A percentile compares a stretch with the other conserved stretches of the same genome.
Evolutionary conservation across 1,284 basidiomycete genomes (phyloP).

Genomic region (Pyrrhoderma noxium): DNA sequence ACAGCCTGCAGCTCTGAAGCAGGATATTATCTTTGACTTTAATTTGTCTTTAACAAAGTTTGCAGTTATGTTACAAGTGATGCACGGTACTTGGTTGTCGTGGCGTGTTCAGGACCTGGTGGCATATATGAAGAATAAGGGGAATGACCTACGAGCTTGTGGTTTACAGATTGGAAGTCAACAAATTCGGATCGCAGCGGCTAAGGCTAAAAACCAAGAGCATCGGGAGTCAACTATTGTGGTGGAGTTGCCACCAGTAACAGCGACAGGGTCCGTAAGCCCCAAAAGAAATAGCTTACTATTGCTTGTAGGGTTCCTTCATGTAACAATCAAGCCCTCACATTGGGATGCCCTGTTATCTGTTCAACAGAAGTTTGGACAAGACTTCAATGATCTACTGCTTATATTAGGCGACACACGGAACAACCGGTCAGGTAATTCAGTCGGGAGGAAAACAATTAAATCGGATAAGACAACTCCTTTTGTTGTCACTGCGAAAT

Average conservation of each 20-base stretch:
- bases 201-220: constrained; percentile 26
- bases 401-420: constrained; percentile 55
- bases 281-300: constrained; percentile 44
- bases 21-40: constrained; percentile 35
- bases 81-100: constrained; percentile 78
- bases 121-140: constrained; percentile 38
- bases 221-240: constrained; percentile 30
- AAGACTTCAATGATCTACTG: constrained; percentile 77
- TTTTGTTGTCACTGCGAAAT: constrained; percentile 46
- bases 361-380: constrained; percentile 79
- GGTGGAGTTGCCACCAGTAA: constrained; percentile 56
- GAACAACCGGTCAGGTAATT: constrained; percentile 26
- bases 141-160: constrained; percentile 38
- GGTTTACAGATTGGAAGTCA: constrained; percentile 62
- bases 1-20: constrained; percentile 24
- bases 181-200: constrained; percentile 51
- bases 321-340: constrained; percentile 66
- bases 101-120: constrained; percentile 54
- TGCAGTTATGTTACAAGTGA: constrained; percentile 63
- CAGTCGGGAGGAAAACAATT: constrained; percentile 1
- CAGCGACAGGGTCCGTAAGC: constrained; percentile 50
- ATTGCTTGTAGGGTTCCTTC: constrained; percentile 57
- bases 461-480: constrained; percentile 10
- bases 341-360: constrained; percentile 75
- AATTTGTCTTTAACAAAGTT: constrained; percentile 43